Evolutionary conservation across 2,329 filamentous ascomycete species (phyloP), one percentile per base, ranked within the genome.

Genomic region (Hymenoscyphus repandus): DNA sequence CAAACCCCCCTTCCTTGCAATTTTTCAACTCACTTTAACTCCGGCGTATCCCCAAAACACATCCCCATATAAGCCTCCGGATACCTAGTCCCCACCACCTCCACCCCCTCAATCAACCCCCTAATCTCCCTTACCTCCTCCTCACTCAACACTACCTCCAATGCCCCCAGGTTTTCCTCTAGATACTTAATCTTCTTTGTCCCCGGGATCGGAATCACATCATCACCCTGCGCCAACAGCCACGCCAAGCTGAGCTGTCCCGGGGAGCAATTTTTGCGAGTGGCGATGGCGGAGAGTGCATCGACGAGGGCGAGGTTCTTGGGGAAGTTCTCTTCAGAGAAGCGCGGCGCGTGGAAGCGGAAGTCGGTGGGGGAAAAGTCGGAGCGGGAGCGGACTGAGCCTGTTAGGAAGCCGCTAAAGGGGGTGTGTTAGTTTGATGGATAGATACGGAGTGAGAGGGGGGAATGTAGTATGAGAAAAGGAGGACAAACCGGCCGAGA

Each of bases 171-270:
- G 30, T 43, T 43, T 12, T 43, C 40, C 40, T 30, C 40, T 18
- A 43, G 15, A 43, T 43, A 43, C 20, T 43, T 43, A 9, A 27
- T n/a, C 40, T 43, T 43, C 22, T 43, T 43, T 22, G 40, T 43
- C 27, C 40, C 40, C 22, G 40, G 40, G 22, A 43, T 43, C 12
- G 40, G 40, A 31, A 43, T 30, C 12, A 43, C 18, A 31, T 43
- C 40, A 5, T 73, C 69, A 0, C 74, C 74, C 52, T 79, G 75
- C 1, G 70, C 71, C 57, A 79, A 57, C 55, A 81, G 56, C 76
- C 77, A 81, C 12, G 62, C 74, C 40, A 81, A 66, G 6, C 77
- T 74, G 22, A 83, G 58, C 60, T 83, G 71, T 10, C 68, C 68
- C 0, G 74, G 53, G 0, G 77, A 78, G 40, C 67, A 66, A 3